Conservation (phyloP, 1,139 yeast genomes). For the Pichia sp. region DNA sequence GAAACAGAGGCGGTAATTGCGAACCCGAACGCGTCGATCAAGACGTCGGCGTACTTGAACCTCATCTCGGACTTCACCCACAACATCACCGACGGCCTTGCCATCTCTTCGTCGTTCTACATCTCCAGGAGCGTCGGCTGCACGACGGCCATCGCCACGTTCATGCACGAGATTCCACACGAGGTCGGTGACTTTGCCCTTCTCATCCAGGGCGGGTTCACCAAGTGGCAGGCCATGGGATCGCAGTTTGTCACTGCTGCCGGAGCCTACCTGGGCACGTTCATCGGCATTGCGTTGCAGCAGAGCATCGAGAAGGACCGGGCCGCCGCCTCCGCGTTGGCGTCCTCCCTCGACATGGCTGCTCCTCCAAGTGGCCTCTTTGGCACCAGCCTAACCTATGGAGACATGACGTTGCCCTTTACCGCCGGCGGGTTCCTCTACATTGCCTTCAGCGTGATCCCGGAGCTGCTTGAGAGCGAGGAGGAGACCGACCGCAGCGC, state of each 20-base stretch:
- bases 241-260: conserved; percentile 59
- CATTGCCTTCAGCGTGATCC: conserved; percentile 64
- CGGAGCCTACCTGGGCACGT: conserved; percentile 62
- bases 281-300: conserved; percentile 52
- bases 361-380: conserved; percentile 38
- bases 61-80: conserved; percentile 63
- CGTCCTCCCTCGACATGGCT: background rate
- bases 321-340: conserved; percentile 2
- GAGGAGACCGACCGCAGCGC: conserved; percentile 32
- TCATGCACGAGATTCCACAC: conserved; percentile 72
- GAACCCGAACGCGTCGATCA: conserved; percentile 31
- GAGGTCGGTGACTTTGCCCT: conserved; percentile 72
- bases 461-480: conserved; percentile 50
- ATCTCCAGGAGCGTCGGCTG: conserved; percentile 54
- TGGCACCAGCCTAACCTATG: conserved; percentile 46
- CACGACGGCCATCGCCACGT: conserved; percentile 59
- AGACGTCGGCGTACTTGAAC: conserved; percentile 55
- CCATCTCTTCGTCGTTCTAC: conserved; percentile 63
- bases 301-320: conserved; percentile 9
- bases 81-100: conserved; percentile 67
- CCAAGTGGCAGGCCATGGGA: conserved; percentile 56
- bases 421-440: conserved; percentile 69
- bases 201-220: conserved; percentile 58
- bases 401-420: conserved; percentile 57
- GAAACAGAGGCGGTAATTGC: conserved; percentile 27